Base-by-base conservation (phyloP, 1,284 basidiomycete genomes). In the Ceratobasidium sp. region DNA sequence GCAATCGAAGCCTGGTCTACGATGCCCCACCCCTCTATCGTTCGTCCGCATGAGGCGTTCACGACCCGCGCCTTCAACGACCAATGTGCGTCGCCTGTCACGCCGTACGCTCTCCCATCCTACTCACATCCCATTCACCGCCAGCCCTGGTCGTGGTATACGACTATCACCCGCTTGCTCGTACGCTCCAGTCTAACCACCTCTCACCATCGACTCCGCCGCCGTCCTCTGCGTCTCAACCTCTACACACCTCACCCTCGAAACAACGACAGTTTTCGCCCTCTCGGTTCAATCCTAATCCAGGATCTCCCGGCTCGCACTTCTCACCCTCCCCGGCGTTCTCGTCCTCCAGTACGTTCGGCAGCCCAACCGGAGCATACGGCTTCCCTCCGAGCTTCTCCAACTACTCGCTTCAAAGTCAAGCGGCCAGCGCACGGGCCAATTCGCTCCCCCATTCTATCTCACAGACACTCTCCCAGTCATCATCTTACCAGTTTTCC, bases 21-120 rank as follows among this genome's bases (percentile, higher is more conserved):
- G 70, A 88, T 99, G 78, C 89, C 89, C 23, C 97, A 99, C 86
- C 96, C 98, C 0, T 92, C 91, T 81, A 93, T 99, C 80, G 91
- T 98, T 38, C 87, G 91, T 23, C 88, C 99, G 9, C 90, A 91
- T 64, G 98, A 99, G 84, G 98, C 97, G 0, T 99, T 99, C 86
- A 99, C 98, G 0, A 98, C 97, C 0, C 90, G 94, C 57, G 92
- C 95, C 0, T 99, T 99, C 85, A 92, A 92, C 78, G 98, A 99
- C 83, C 93, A 92, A 81, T 98, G 96, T 97, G 82, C 79, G 92
- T 88, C 17, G 67, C 66, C 68, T 46, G 44, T 2, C 33, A 12
- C 28, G 42, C 50, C 38, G 1, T 46, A 57, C 78, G 52, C 54
- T 28, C 20, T 13, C 54, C 17, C 64, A 23, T 48, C 33, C 9